Conservation (phyloP, 352 stramenopile species). For the Pythium sp. region DNA sequence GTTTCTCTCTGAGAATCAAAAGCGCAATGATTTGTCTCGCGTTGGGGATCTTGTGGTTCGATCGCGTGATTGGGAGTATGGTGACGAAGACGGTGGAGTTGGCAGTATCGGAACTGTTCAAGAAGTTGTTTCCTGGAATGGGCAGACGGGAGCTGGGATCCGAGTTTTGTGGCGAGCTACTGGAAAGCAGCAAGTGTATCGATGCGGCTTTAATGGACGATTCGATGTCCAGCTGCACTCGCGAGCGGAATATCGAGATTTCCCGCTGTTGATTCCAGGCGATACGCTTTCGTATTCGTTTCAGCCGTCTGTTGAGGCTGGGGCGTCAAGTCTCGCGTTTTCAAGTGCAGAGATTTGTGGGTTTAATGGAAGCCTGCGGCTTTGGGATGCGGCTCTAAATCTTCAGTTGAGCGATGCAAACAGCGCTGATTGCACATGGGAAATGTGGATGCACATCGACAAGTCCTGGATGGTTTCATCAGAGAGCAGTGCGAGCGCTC, state of each 20-base stretch:
- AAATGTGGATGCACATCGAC: constrained; percentile 48
- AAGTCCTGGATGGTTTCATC: not conserved
- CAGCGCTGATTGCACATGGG: constrained; percentile 42
- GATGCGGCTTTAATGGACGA: constrained; percentile 50
- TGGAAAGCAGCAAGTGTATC: constrained; percentile 44
- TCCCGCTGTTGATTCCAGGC: constrained; percentile 47
- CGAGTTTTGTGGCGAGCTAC: constrained; percentile 53
- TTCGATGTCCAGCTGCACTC: constrained; percentile 57
- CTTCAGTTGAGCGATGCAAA: constrained; percentile 25
- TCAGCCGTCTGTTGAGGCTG: constrained; percentile 12
- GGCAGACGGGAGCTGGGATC: constrained; percentile 47
- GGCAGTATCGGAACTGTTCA: constrained; percentile 57
- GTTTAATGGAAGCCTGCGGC: constrained; percentile 33
- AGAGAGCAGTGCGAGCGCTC: not conserved
- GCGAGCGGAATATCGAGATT: constrained; percentile 17
- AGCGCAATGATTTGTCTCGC: constrained; percentile 27
- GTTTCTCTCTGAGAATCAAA: constrained; percentile 37
- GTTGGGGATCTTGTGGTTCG: constrained; percentile 54
- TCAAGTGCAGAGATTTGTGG: constrained; percentile 20
- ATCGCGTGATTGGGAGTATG: constrained; percentile 70
- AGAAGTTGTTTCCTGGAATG: constrained; percentile 51
- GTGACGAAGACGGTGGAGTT: constrained; percentile 62
- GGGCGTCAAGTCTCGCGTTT: constrained; percentile 1
- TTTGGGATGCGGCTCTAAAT: constrained; percentile 18
- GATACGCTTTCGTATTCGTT: constrained; percentile 37